These are phyloP conservation scores for Pinus taeda DNA, from an alignment of 75 land plant genomes.

Conservation along the genomic window DNA sequence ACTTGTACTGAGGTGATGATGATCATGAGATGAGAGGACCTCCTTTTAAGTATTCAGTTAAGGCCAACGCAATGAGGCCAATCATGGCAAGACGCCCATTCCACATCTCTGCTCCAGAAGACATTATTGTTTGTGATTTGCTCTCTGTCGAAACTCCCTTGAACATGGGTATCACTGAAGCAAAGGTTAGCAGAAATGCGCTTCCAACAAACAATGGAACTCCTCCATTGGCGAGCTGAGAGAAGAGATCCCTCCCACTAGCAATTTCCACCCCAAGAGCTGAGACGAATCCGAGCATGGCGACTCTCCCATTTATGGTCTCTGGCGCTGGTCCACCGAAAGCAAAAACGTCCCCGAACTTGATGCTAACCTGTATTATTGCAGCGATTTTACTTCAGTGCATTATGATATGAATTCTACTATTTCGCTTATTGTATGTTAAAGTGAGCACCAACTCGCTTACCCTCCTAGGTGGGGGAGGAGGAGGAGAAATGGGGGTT, in stretches of 20 bases:
- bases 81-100: slow-evolving; percentile 83
- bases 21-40: slow-evolving; percentile 31
- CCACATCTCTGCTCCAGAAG: slow-evolving; percentile 70
- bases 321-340: slow-evolving; percentile 78
- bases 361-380: slow-evolving; percentile 39
- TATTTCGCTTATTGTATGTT: too few relatives aligned
- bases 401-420: too few relatives aligned
- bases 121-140: slow-evolving; percentile 54
- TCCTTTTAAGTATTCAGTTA: slow-evolving; percentile 78
- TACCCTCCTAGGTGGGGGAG: neutral
- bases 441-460: neutral
- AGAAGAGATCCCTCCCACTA: slow-evolving; percentile 43
- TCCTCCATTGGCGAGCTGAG: slow-evolving; percentile 51
- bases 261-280: slow-evolving; percentile 61
- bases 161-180: slow-evolving; percentile 70
- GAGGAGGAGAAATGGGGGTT: neutral
- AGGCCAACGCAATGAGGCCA: slow-evolving; percentile 64
- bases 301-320: slow-evolving; percentile 83
- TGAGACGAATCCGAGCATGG: slow-evolving; percentile 75
- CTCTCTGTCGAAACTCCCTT: slow-evolving; percentile 52
- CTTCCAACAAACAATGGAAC: slow-evolving; percentile 44
- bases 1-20: neutral
- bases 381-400: neutral
- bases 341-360: slow-evolving; percentile 53
- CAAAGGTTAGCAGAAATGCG: slow-evolving; percentile 33